Base-by-base conservation (phyloP, 2,329 filamentous ascomycete genomes). In the Neurospora crassa region DNA sequence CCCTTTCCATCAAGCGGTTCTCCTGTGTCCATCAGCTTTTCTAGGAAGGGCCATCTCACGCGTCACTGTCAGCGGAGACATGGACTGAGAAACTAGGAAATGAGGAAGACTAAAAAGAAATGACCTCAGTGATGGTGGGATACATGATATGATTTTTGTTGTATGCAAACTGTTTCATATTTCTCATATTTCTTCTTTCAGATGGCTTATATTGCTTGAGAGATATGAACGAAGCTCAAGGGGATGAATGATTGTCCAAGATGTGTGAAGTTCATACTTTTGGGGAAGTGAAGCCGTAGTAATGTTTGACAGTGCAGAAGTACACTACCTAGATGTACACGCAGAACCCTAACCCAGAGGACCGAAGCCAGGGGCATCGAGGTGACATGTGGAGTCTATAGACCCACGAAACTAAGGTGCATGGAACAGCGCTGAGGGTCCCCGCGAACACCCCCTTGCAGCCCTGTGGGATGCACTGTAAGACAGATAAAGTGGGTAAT, bases 41-140 rank as follows among this genome's bases (percentile, higher is more conserved):
- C 68, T 14, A 53, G 71, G 20, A 37, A 29, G 11, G 70, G 71
- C 18, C 45, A 47, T 45, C 68, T 69, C 24, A 16, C n/a, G 8
- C 40, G 68, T n/a, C 68, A 67, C 45, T 14, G 68, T 2, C 53
- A 40, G 24, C 59, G 71, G 7, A 67, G 29, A 12, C 70, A 72
- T 24, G 41, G 59, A 14, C 70, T 53, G 43, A 8, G 5, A 47
- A 59, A 40, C 20, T 16, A 8, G 68, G 7, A 12, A 24, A n/a
- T 1, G 24, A 6, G 53, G 1, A 29, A 12, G 7, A 6, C 2
- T 34, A 34, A 34, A 6, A 18, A 11, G 1, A 18, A 18, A 14
- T 63, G 24, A 63, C 24, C 24, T 10, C 1, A 0, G 53, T 63
- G 53, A 7, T 18, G 14, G 20, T 59, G 7, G 24, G 20, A 24